phyloP scores from a whole-genome alignment of 129 eudicot species.

The Sambucus nigra region DNA sequence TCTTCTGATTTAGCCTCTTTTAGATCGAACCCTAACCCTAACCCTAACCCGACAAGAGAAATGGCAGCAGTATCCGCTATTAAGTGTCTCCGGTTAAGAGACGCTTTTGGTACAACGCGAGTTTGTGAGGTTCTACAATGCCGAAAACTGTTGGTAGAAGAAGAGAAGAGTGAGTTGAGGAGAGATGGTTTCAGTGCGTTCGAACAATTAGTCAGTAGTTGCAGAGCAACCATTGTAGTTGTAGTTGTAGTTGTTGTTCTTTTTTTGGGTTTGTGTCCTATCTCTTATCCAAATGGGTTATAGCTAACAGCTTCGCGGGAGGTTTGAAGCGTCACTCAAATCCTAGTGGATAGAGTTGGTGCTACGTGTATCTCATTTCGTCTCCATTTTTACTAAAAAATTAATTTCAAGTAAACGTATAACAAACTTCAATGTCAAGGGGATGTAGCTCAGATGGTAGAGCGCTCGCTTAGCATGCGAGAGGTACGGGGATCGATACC shows the following conservation, averaged over 20 bases:
- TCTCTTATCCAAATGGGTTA: constrained; percentile 7
- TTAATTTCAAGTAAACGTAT: too few species aligned
- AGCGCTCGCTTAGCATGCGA: constrained; percentile 69
- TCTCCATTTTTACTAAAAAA: too few species aligned
- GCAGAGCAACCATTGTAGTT: constrained; percentile 34
- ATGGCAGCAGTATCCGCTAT: constrained; percentile 47
- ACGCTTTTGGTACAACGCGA: constrained; percentile 30
- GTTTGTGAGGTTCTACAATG: constrained; percentile 18
- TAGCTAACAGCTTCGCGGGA: constrained; percentile 12
- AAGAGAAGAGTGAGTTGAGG: constrained; percentile 26
- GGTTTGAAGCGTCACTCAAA: constrained; percentile 1
- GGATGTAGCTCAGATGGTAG: constrained; percentile 72
- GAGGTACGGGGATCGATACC: constrained; percentile 64
- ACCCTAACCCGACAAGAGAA: constrained; percentile 35
- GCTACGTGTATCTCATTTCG: too few species aligned
- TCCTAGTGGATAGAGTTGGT: constrained; percentile 8
- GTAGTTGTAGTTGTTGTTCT: background rate
- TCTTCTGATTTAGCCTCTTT: constrained; percentile 41
- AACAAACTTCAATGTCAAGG: too few species aligned
- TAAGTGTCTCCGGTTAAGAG: constrained; percentile 47
- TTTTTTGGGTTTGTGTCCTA: background rate
- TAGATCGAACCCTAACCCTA: background rate
- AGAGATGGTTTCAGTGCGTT: constrained; percentile 20
- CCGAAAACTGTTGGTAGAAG: background rate
- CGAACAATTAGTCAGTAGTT: constrained; percentile 27